Conservation (phyloP, 495 filamentous ascomycete genomes). For the Echria macrotheca region DNA sequence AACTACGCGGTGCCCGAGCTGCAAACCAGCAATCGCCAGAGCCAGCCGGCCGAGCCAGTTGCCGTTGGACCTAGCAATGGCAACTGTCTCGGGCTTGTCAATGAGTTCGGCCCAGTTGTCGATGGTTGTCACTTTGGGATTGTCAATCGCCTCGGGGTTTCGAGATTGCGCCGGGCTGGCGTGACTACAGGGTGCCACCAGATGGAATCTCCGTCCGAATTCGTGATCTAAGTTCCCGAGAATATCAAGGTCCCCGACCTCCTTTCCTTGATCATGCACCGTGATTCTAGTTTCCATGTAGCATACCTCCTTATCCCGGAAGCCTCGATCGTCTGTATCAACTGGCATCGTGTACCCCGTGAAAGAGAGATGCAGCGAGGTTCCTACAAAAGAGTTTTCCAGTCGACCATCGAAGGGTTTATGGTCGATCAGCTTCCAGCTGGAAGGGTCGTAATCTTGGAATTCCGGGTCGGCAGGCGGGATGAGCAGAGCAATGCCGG, state of each 20-base stretch:
- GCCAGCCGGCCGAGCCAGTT: too few relatives aligned
- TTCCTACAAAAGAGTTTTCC: conserved; percentile 26
- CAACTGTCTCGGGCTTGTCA: too few relatives aligned
- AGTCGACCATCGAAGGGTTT: conserved; percentile 25
- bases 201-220: too few relatives aligned
- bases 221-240: too few relatives aligned
- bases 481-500: background rate
- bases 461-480: background rate
- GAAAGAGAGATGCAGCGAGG: conserved; percentile 39
- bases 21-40: too few relatives aligned
- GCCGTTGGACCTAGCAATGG: too few relatives aligned
- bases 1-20: too few relatives aligned
- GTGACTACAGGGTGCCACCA: too few relatives aligned
- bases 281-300: conserved; percentile 12
- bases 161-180: too few relatives aligned
- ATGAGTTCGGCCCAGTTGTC: too few relatives aligned
- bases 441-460: background rate
- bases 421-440: conserved; percentile 26
- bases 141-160: too few relatives aligned
- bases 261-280: conserved; percentile 8
- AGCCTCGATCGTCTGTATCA: background rate
- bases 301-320: background rate
- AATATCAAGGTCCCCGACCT: background rate
- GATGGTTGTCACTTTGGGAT: too few relatives aligned
- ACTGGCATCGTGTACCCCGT: conserved; percentile 29